A percentile compares a stretch with the other conserved stretches of the same genome.
phyloP scores from a whole-genome alignment of 768 basidiomycete genomes.

The Boletus rufocinnamomeus region DNA sequence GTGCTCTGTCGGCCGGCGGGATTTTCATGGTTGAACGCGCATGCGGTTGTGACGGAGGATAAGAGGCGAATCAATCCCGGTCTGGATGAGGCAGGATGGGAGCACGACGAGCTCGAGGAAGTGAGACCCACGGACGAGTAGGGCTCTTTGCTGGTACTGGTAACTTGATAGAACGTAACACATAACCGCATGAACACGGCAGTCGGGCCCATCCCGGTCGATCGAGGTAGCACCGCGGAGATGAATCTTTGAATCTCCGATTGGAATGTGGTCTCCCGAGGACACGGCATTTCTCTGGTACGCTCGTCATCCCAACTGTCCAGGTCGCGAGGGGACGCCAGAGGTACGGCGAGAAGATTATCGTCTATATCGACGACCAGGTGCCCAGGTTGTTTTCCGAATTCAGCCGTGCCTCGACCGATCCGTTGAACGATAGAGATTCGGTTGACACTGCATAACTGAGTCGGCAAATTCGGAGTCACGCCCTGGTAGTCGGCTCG shows the following conservation, averaged over 20 bases:
- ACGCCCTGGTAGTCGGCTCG: slow-evolving; percentile 26
- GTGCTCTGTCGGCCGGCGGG: slow-evolving; percentile 81
- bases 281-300: slow-evolving; percentile 33
- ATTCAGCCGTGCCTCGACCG: slow-evolving; percentile 9
- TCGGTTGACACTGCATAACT: slow-evolving; percentile 17
- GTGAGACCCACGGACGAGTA: slow-evolving; percentile 18
- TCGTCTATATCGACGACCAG: slow-evolving; percentile 11
- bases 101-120: slow-evolving; percentile 26
- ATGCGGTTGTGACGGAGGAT: slow-evolving; percentile 66
- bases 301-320: slow-evolving; percentile 15
- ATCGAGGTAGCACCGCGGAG: slow-evolving; percentile 18
- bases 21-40: slow-evolving; percentile 75
- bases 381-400: slow-evolving; percentile 13
- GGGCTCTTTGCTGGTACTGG: background rate
- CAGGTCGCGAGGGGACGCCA: slow-evolving; percentile 16
- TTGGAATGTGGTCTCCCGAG: slow-evolving; percentile 20
- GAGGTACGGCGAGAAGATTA: slow-evolving; percentile 20
- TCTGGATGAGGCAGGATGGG: slow-evolving; percentile 35
- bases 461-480: slow-evolving; percentile 39
- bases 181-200: slow-evolving; percentile 10
- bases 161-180: slow-evolving; percentile 1
- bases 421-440: slow-evolving; percentile 15
- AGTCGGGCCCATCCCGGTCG: background rate
- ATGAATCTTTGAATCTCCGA: slow-evolving; percentile 29
- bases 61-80: slow-evolving; percentile 77